These are phyloP conservation scores for Pseudopyricularia javanii DNA, from an alignment of 2,329 filamentous ascomycete species.

Conservation along the genomic window DNA sequence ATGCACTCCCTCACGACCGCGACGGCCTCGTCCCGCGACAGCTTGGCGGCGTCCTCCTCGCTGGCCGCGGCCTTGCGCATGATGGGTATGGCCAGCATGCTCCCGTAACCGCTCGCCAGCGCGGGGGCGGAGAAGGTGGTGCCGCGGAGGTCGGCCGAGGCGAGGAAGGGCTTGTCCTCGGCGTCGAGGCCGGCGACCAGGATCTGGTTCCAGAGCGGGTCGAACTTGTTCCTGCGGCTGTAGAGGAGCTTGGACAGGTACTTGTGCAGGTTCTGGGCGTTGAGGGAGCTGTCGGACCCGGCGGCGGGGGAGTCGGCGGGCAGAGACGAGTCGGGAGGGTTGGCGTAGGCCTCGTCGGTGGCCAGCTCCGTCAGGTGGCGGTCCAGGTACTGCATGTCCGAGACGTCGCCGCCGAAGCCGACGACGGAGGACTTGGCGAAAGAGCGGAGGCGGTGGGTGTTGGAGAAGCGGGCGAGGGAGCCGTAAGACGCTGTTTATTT, in stretches of 20 bases:
- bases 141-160: conserved; percentile 80
- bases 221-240: conserved; percentile 85
- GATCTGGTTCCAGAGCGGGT: conserved; percentile 94
- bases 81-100: conserved; percentile 85
- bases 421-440: conserved; percentile 78
- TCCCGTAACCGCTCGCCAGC: conserved; percentile 85
- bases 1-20: conserved; percentile 81
- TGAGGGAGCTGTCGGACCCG: conserved; percentile 40
- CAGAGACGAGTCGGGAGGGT: conserved; percentile 22
- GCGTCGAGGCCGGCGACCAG: conserved; percentile 83
- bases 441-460: conserved; percentile 85
- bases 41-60: conserved; percentile 59
- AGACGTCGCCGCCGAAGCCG: conserved; percentile 93
- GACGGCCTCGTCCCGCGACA: conserved; percentile 69
- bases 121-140: conserved; percentile 83
- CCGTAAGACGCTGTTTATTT: conserved; percentile 77
- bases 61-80: conserved; percentile 75
- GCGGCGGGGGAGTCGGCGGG: conserved; percentile 38
- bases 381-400: conserved; percentile 98
- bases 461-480: conserved; percentile 89
- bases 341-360: conserved; percentile 76
- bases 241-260: conserved; percentile 96
- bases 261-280: conserved; percentile 89
- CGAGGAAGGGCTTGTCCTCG: conserved; percentile 73
- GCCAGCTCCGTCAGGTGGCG: conserved; percentile 77